Evolutionary conservation across 352 stramenopile genomes (phyloP).

Genomic region (Globisporangium recalcitrans): DNA sequence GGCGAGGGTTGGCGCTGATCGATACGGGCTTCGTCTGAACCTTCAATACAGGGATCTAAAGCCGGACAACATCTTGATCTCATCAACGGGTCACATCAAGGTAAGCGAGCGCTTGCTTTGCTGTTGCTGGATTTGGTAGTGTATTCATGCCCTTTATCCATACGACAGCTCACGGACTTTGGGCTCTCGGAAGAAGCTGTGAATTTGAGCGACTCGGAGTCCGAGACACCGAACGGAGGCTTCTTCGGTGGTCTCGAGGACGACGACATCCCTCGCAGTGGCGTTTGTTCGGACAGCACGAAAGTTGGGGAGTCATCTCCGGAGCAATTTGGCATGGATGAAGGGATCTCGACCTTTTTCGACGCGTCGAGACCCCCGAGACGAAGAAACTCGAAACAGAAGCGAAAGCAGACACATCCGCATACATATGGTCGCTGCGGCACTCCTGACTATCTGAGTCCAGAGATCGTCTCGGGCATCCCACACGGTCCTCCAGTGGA

Average conservation of each 20-base stretch:
- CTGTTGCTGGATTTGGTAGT: neutral
- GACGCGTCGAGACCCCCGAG: conserved; percentile 14
- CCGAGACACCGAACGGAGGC: conserved; percentile 17
- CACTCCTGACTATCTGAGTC: conserved; percentile 86
- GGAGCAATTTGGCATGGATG: conserved; percentile 20
- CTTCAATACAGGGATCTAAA: conserved; percentile 70
- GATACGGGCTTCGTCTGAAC: conserved; percentile 10
- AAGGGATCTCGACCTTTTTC: conserved; percentile 22
- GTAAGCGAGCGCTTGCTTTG: conserved; percentile 20
- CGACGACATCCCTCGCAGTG: neutral
- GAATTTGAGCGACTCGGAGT: conserved; percentile 36
- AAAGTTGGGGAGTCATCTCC: conserved; percentile 11
- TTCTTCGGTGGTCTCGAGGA: conserved; percentile 20
- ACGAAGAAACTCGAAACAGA: conserved; percentile 26
- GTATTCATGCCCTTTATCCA: neutral
- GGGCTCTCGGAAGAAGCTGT: conserved; percentile 81
- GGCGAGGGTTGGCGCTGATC: neutral
- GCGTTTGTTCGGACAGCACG: neutral
- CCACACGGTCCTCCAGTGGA: conserved; percentile 77
- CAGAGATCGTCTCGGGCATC: conserved; percentile 78
- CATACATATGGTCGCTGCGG: conserved; percentile 75
- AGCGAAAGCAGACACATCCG: conserved; percentile 32
- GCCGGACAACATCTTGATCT: conserved; percentile 89
- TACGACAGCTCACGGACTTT: conserved; percentile 78
- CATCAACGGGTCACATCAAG: conserved; percentile 84